These are phyloP conservation scores for Microdochium paspali DNA, from an alignment of 2,329 filamentous ascomycete genomes.

Conservation along the genomic window DNA sequence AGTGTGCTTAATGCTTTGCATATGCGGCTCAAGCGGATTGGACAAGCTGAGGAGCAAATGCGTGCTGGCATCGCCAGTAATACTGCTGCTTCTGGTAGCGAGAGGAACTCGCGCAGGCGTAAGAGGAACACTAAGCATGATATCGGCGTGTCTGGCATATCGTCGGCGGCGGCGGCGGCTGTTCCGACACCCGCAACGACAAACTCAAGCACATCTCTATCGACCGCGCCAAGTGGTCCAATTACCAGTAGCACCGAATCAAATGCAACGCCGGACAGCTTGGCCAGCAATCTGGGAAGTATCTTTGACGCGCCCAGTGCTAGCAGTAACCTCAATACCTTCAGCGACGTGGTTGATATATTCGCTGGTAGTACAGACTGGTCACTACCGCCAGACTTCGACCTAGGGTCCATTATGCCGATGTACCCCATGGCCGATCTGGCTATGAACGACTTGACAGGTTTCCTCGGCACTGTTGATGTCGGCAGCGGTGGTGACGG, in stretches of 20 bases:
- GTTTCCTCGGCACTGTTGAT: constrained; percentile 21
- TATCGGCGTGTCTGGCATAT: no score
- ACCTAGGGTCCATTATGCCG: constrained; percentile 41
- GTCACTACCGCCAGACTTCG: constrained; percentile 33
- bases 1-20: constrained; percentile 47
- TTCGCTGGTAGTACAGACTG: constrained; percentile 17
- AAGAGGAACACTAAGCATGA: no score
- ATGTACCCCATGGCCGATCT: constrained; percentile 49
- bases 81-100: no score
- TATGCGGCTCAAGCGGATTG: constrained; percentile 36
- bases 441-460: constrained; percentile 44
- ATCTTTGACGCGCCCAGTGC: no score
- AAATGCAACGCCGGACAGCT: constrained; percentile 7
- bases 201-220: constrained; percentile 7
- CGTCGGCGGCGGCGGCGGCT: no score
- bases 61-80: background rate
- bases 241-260: background rate
- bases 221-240: background rate
- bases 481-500: no score
- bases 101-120: no score
- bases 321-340: background rate
- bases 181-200: no score
- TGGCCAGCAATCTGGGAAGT: background rate
- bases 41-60: constrained; percentile 8
- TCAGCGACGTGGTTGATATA: background rate